Percentiles rank a stretch among this genome's conserved stretches.
Conservation (phyloP, 1,284 basidiomycete genomes). For the Leccinum pallidistipes region DNA sequence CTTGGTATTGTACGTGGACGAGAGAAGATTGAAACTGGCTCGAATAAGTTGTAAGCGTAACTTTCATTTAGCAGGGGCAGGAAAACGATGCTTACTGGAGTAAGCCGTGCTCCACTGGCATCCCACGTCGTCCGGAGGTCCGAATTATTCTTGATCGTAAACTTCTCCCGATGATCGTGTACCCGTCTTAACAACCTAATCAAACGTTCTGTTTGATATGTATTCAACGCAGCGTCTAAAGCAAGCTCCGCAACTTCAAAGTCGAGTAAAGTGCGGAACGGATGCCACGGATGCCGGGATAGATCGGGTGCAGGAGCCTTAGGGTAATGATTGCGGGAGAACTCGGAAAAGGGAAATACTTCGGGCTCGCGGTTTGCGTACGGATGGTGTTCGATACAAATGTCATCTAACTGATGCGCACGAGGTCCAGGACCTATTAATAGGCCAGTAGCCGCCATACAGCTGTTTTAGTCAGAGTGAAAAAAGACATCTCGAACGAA, state of each 20-base stretch:
- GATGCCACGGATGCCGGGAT: constrained; percentile 5
- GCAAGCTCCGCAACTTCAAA: constrained; percentile 10
- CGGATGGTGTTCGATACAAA: constrained; percentile 7
- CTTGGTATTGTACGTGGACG: constrained; percentile 6
- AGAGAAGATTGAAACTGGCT: constrained; percentile 9
- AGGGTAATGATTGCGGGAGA: neutral
- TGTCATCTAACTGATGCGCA: constrained; percentile 7
- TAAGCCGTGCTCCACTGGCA: constrained; percentile 3
- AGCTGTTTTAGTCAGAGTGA: neutral
- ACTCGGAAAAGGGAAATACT: neutral
- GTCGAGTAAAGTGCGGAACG: constrained; percentile 7
- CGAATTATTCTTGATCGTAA: constrained; percentile 1
- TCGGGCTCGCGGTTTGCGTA: neutral
- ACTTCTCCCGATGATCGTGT: neutral
- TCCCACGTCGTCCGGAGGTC: constrained; percentile 9
- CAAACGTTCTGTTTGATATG: constrained; percentile 5
- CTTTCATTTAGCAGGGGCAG: neutral
- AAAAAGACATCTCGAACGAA: neutral
- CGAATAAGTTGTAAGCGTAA: neutral
- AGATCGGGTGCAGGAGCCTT: neutral
- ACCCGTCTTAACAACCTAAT: constrained; percentile 5
- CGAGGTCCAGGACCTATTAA: neutral
- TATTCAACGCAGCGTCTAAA: constrained; percentile 2
- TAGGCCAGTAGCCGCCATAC: neutral
- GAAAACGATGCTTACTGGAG: constrained; percentile 3